phyloP scores from a whole-genome alignment of 169 alveolate genomes.

The Plasmodium fragile region DNA sequence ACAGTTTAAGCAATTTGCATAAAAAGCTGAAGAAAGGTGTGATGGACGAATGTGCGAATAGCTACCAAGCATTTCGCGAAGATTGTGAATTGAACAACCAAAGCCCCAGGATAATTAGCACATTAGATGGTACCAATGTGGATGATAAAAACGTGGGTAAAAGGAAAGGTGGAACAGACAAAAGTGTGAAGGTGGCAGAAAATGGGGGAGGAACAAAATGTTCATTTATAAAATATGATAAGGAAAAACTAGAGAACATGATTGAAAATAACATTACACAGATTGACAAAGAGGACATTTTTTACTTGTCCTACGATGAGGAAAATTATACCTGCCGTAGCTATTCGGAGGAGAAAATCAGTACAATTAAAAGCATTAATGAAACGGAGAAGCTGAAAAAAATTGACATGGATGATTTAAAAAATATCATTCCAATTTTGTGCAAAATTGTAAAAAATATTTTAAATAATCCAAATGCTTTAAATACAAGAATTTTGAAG shows the following conservation, averaged over 20 bases:
- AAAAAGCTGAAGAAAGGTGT: constrained; percentile 29
- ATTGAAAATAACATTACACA: constrained; percentile 10
- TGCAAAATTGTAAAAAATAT: constrained; percentile 70
- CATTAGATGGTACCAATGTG: not conserved
- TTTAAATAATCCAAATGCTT: constrained; percentile 58
- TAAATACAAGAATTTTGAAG: constrained; percentile 69
- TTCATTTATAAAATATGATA: constrained; percentile 50
- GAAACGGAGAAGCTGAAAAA: constrained; percentile 40
- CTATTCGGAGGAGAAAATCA: constrained; percentile 48
- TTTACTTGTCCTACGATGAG: constrained; percentile 46
- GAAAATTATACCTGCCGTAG: not conserved
- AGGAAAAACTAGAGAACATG: constrained; percentile 35
- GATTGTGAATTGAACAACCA: not conserved
- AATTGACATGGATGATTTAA: constrained; percentile 22
- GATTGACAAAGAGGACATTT: constrained; percentile 43
- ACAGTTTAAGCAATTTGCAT: not conserved
- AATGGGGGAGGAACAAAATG: not conserved
- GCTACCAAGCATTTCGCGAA: not conserved
- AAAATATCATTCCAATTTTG: constrained; percentile 34
- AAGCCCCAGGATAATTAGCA: not conserved
- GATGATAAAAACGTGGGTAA: not conserved
- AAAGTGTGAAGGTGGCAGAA: not conserved
- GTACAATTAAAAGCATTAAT: constrained; percentile 36
- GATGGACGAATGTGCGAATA: not conserved
- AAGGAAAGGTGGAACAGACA: constrained; percentile 5